Conservation (phyloP, 495 filamentous ascomycete species). For the Podospora sp. region DNA sequence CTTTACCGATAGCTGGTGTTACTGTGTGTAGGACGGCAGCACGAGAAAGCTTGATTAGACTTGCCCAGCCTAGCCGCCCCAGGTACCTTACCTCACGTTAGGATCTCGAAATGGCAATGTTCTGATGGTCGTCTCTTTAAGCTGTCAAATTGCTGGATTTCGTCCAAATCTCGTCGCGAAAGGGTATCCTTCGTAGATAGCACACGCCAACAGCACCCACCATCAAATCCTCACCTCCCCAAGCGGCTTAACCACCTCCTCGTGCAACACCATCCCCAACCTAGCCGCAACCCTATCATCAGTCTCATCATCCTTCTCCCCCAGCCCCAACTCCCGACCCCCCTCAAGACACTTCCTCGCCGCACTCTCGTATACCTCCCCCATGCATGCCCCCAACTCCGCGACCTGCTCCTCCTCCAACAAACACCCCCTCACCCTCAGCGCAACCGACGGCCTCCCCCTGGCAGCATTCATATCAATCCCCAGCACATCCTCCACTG, state of each 20-base stretch:
- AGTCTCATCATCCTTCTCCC: conserved; percentile 39
- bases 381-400: conserved; percentile 40
- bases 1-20: not conserved
- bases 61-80: too few species aligned
- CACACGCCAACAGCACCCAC: not conserved
- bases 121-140: too few species aligned
- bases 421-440: conserved; percentile 34
- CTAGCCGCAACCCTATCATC: conserved; percentile 35
- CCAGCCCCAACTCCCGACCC: conserved; percentile 32
- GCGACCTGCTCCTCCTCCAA: conserved; percentile 31
- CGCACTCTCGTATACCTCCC: conserved; percentile 37
- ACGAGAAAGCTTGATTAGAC: conserved; percentile 2
- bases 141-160: not conserved
- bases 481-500: conserved; percentile 49
- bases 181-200: not conserved
- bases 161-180: too few species aligned
- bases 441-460: conserved; percentile 32
- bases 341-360: conserved; percentile 38
- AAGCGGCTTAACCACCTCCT: conserved; percentile 41
- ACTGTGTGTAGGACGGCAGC: not conserved
- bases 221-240: conserved; percentile 38
- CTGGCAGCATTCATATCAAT: conserved; percentile 38
- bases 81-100: too few species aligned
- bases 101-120: not conserved
- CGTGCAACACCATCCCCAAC: conserved; percentile 39